Base-by-base conservation (phyloP, 257 asterid species). In the Scutellaria galericulata region DNA sequence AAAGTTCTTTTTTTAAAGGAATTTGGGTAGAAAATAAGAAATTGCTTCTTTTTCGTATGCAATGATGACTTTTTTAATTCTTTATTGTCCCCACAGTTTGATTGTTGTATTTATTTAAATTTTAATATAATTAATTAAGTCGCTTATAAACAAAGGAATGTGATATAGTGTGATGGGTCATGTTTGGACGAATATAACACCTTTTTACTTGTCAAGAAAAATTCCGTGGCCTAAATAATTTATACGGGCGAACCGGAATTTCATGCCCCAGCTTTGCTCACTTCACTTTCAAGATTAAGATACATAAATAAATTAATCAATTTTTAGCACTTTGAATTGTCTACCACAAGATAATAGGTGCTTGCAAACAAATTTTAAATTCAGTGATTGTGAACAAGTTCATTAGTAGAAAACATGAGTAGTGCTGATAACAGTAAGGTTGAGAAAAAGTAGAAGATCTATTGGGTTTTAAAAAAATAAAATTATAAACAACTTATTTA, bases 131-230 rank as follows among this genome's bases (percentile, higher is more conserved):
- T 18, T 18, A 9, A n/a, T 27, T 54, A 66, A 69, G 53, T 72
- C 45, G 75, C 72, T 77, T 80, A 69, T 69, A 53, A 77, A 73
- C 47, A 76, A 80, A 76, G 81, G 71, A 50, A 72, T 73, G 27
- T 48, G 55, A 31, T 27, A 68, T 53, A 68, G 71, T 39, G 62
- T 52, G 75, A 66, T 75, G 70, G 77, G 45, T 61, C 20, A 39
- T 39, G 50, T 72, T 58, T 24, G 72, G 72, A 47, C 57, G 71
- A 60, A 66, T 62, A 27, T 66, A 45, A 10, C 37, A 75, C 74
- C 75, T 59, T 71, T 75, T 50, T 39, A 51, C 46, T 45, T 9
- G 51, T 54, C 45, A 15, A 0, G 39, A 24, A 52, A 52, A 72
- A 73, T 31, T 72, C 39, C 53, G 56, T 68, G 71, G 83, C 55